phyloP scores from a whole-genome alignment of 2,329 filamentous ascomycete genomes.

The Penicillium sp. region DNA sequence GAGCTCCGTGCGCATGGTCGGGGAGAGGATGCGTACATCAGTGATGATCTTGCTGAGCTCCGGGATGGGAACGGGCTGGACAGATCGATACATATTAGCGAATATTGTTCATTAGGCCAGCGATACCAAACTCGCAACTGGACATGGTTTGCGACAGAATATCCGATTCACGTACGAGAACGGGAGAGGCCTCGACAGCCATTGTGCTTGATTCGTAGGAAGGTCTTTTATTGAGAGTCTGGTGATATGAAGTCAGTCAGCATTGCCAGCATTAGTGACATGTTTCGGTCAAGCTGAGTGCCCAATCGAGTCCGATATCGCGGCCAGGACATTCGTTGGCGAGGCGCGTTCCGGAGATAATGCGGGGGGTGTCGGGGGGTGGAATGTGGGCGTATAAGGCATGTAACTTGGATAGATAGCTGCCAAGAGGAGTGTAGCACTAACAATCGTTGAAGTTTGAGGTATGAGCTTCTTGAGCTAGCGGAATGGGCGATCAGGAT shows the following conservation, averaged over 20 bases:
- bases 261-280: not conserved
- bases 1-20: not conserved
- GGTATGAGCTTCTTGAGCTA: not conserved
- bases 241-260: not conserved
- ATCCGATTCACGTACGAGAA: constrained; percentile 30
- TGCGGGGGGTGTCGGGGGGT: constrained; percentile 19
- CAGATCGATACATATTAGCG: not conserved
- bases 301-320: constrained; percentile 21
- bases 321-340: constrained; percentile 12
- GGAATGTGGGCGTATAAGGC: constrained; percentile 15
- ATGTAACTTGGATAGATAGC: no score
- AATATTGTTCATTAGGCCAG: not conserved
- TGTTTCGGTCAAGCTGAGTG: not conserved
- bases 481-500: not conserved
- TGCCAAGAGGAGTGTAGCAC: not conserved
- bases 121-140: no score
- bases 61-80: constrained; percentile 72
- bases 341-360: constrained; percentile 25
- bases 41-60: constrained; percentile 83
- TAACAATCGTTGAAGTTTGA: not conserved
- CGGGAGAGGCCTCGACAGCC: constrained; percentile 36
- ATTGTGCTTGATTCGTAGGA: constrained; percentile 28
- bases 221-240: not conserved
- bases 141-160: not conserved
- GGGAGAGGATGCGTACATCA: constrained; percentile 63